Evolutionary conservation across 1,284 basidiomycete species (phyloP), one percentile per base, ranked within the genome.

Genomic region (Pyrrhoderma lamaoense): DNA sequence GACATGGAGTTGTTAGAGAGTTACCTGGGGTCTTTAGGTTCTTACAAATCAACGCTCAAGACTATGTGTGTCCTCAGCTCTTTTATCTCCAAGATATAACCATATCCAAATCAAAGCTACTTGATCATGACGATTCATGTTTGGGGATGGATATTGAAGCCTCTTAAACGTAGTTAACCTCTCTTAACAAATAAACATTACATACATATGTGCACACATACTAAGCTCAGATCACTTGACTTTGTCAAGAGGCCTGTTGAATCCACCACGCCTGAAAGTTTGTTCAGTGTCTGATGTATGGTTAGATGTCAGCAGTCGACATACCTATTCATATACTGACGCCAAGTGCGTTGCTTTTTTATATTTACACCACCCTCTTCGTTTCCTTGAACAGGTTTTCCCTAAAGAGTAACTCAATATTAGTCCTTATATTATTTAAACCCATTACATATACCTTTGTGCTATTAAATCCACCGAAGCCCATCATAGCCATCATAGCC

Each of bases 321-420:
- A 37, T 57, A 86, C 85, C 87, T 76, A 63, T 94, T 94, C 91
- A 94, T 94, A 65, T 94, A 94, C 68, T 97, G 94, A 58, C 94
- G 75, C 93, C 94, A 97, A 23, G 92, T 95, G 50, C 94, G 76
- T 57, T 84, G 79, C 70, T 93, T 92, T 76, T 94, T 94, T 60
- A 96, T 70, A 50, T 84, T 68, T 1, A 78, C 79, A 2, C 59
- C 63, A 31, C 93, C 93, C 57, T 85, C 81, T 65, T 93, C 87
- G 58, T 94, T 93, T 21, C 88, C 90, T 53, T 76, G 73, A 35
- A 92, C 86, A 47, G 74, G 77, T 61, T 87, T 89, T 47, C 85
- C 85, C 90, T 93, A 58, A 13, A 47, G 47, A 37, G 25, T 34
- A 38, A 19, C 25, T 46, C 19, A 14, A 31, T 22, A 40, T 46